Conservation (phyloP, 345 rosid species). For the Punica granatum region DNA sequence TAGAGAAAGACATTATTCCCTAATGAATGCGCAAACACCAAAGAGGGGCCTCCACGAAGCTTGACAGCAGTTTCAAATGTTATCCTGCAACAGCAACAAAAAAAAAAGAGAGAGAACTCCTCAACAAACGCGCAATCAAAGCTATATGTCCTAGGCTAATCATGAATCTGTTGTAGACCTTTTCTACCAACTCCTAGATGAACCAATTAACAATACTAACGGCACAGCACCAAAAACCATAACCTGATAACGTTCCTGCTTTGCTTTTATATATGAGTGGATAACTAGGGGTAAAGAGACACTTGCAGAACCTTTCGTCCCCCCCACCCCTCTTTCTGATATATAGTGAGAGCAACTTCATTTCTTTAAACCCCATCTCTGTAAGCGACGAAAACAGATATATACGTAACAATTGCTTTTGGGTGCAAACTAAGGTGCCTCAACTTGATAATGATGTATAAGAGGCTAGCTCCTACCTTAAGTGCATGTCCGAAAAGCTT, state of each 20-base stretch:
- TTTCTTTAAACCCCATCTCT: neutral
- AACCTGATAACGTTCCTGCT: neutral
- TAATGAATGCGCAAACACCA: constrained; percentile 96
- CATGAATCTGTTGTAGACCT: neutral
- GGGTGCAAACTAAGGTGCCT: neutral
- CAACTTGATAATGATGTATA: neutral
- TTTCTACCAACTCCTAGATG: neutral
- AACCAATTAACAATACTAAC: neutral
- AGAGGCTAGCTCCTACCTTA: neutral
- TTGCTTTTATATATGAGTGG: neutral
- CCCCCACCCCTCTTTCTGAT: neutral
- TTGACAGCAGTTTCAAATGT: constrained; percentile 93
- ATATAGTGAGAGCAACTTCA: neutral
- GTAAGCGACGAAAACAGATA: neutral
- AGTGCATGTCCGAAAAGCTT: neutral
- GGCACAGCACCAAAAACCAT: neutral
- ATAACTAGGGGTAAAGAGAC: neutral
- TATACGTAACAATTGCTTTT: neutral
- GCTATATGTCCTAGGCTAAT: neutral
- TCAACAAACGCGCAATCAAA: neutral
- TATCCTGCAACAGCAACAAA: constrained; percentile 38
- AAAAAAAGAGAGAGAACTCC: constrained; percentile 1
- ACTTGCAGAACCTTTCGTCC: neutral
- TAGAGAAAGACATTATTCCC: constrained; percentile 94
- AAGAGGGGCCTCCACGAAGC: constrained; percentile 87